Evolutionary conservation across 2,329 filamentous ascomycete genomes (phyloP), one percentile per base, ranked within the genome.

Genomic region (Kalmusia sp.): DNA sequence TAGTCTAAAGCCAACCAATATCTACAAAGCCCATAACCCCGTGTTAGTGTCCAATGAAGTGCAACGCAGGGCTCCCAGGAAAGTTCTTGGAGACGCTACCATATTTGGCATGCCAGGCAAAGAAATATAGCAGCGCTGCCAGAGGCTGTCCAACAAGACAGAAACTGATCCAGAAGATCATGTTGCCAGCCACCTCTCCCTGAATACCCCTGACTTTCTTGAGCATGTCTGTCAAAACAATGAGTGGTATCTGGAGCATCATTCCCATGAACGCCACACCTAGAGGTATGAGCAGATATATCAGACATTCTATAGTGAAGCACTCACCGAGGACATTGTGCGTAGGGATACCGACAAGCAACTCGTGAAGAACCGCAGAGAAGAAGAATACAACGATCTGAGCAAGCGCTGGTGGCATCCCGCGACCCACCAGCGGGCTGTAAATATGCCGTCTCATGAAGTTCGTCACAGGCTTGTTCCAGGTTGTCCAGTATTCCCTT

Each of bases 91-190:
- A 91, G 19, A 93, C 88, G 65, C 88, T 92, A 11, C 95, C 95
- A 71, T 96, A 97, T 79, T 98, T 98, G 50, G 92, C 92, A 77
- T 98, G 93, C 93, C 95, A 99, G 1, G 93, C 93, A 72, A 98
- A 98, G 74, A 97, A 99, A 74, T 99, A 99, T 72, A 96, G 82
- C 55, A 99, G 79, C 0, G 92, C 93, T 1, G 92, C 95, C 64
- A 98, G 84, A 0, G 95, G 95, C 79, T 99, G 95, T 3, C 95
- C 95, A 11, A 99, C 89, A 2, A 98, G 85, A 60, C 93, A 97
- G 70, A 99, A 99, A 11, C 90, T 93, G 17, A 97, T 82, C 95
- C 95, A 98, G 75, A 99, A 99, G 52, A 96, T 93, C 68, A 88
- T 87, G 73, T 99, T 99, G 1, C 95, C 95, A 24, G 96, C 81